Evolutionary conservation across 2,329 filamentous ascomycete genomes (phyloP).

Genomic region (Fusarium globosum): DNA sequence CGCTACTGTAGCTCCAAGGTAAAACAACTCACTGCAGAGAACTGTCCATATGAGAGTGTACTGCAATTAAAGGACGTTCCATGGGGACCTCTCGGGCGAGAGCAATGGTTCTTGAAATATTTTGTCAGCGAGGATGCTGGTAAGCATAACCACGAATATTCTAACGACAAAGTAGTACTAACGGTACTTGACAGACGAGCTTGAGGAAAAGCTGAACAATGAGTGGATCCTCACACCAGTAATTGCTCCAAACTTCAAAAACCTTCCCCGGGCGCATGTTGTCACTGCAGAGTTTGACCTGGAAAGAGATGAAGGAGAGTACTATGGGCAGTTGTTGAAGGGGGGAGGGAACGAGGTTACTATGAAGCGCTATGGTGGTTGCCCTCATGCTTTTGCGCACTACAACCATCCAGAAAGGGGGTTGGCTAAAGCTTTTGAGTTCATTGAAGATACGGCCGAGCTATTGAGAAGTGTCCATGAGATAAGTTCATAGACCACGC

Average conservation of each 20-base stretch:
- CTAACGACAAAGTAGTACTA: neutral
- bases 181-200: neutral
- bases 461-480: neutral
- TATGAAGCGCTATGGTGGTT: neutral
- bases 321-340: neutral
- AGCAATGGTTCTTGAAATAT: slow-evolving; percentile 1
- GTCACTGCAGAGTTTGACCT: neutral
- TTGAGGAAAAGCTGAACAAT: neutral
- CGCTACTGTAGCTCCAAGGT: neutral
- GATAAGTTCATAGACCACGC: neutral
- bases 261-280: neutral
- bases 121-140: neutral
- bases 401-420: neutral
- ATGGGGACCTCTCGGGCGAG: neutral
- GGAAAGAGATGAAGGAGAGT: slow-evolving; percentile 3
- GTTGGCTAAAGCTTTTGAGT: neutral
- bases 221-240: slow-evolving; percentile 8
- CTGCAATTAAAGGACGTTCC: neutral
- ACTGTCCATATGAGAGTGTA: neutral
- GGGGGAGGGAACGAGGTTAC: neutral
- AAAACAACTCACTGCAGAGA: neutral
- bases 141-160: neutral
- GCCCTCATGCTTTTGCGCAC: slow-evolving; percentile 3
- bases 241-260: neutral
- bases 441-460: neutral